Evolutionary conservation across 495 filamentous ascomycete genomes (phyloP), one percentile per base, ranked within the genome.

Genomic region (Aspergillus avenaceus): DNA sequence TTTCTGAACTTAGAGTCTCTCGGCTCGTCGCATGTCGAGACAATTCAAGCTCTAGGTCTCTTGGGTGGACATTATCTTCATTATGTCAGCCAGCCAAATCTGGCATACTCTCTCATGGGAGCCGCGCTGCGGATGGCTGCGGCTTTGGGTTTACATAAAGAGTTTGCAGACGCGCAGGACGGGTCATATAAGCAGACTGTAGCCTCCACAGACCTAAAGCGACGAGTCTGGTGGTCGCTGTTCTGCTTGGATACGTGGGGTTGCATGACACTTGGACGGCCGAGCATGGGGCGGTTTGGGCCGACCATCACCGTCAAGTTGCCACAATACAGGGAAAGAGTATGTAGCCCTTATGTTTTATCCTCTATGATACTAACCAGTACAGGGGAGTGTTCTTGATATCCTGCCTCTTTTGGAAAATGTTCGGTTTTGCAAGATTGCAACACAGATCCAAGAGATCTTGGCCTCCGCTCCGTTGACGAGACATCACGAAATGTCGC

Each of bases 211-310:
- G 85, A 90, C 54, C 81, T 85, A 14, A 77, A 85, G 51, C 67
- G 87, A 41, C 73, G 85, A 32, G 85, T 87, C 23, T 91, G 87
- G 87, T 91, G 87, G 87, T 84, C 80, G 31, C 66, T 90, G 45
- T 86, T 87, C 69, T 88, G 84, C 67, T 75, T 91, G 50, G 87
- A 91, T 67, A 86, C 86, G 1, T 91, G 86, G 85, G 86, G 82
- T 5, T 80, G 78, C 7, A 87, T 84, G 44, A 90, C 86, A 16
- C 77, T 87, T 43, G 87, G 87, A n/a, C 75, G 87, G 31, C 87
- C 86, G 1, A 88, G 84, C 14, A 80, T 91, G 65, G 87, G 87
- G 6, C 79, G 87, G 21, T 85, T 82, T 73, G 82, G 85, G 4
- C 83, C 84, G 2, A 82, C 82, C 13, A 85, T 90, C 61, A 88